These are phyloP conservation scores for Quillaja saponaria DNA, from an alignment of 306 rosid genomes.

Conservation along the genomic window DNA sequence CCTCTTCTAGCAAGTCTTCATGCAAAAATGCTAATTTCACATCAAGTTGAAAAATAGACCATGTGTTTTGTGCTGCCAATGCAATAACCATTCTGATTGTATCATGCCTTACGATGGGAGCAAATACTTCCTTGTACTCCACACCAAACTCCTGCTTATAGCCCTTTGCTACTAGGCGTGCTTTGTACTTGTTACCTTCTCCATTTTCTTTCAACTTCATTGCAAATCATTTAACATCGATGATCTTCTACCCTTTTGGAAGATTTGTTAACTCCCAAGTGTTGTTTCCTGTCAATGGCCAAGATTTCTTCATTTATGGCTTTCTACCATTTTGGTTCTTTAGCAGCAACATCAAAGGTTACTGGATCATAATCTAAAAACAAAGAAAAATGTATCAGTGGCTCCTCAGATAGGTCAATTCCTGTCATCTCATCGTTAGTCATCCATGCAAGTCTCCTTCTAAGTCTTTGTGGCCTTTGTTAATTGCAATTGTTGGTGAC, in stretches of 20 bases:
- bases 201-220: neutral
- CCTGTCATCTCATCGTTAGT: neutral
- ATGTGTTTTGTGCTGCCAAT: neutral
- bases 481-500: neutral
- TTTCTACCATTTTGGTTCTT: neutral
- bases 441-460: neutral
- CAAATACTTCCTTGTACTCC: neutral
- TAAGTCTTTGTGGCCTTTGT: neutral
- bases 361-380: neutral
- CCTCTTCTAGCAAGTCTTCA: neutral
- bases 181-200: neutral
- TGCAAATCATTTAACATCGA: neutral
- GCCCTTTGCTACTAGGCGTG: neutral
- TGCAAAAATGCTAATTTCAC: conserved; percentile 6
- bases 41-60: neutral
- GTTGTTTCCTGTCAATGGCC: neutral
- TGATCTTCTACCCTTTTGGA: neutral
- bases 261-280: neutral
- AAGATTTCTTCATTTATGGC: neutral
- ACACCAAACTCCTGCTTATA: neutral
- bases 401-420: neutral
- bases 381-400: neutral
- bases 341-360: neutral
- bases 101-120: neutral
- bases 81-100: conserved; percentile 6